phyloP scores from a whole-genome alignment of 2,329 filamentous ascomycete species.

The Colletotrichum sp. region DNA sequence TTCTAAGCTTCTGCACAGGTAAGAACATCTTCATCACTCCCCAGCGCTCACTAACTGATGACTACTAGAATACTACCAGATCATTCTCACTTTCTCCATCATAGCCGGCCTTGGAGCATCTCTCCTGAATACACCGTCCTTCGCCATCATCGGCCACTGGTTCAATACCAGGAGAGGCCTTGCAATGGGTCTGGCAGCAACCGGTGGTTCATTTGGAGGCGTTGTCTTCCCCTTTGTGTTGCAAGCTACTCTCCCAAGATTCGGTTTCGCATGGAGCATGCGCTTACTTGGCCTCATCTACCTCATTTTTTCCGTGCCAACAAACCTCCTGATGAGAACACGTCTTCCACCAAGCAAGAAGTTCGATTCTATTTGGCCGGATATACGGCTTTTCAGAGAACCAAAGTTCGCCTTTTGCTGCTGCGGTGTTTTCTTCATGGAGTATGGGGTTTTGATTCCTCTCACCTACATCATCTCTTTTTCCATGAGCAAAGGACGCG shows the following conservation, averaged over 20 bases:
- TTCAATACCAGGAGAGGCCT: conserved; percentile 78
- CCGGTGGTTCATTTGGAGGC: conserved; percentile 74
- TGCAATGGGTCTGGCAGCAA: conserved; percentile 81
- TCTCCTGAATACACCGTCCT: conserved; percentile 81
- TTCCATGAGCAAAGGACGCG: conserved; percentile 68
- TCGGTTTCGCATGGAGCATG: conserved; percentile 45
- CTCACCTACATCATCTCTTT: conserved; percentile 83
- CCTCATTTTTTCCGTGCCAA: conserved; percentile 45
- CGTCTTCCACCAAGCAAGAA: conserved; percentile 63
- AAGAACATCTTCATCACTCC: conserved; percentile 21
- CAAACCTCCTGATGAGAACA: conserved; percentile 54
- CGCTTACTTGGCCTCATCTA: conserved; percentile 53
- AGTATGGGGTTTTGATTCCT: conserved; percentile 80
- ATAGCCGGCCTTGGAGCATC: conserved; percentile 75
- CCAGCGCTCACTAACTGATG: not conserved
- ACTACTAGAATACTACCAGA: conserved; percentile 74
- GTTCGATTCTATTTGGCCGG: conserved; percentile 61
- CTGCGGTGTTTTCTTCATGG: conserved; percentile 70
- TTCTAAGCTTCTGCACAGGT: conserved; percentile 75
- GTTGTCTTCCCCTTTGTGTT: conserved; percentile 66
- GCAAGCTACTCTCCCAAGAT: conserved; percentile 26
- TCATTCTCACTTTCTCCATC: conserved; percentile 79
- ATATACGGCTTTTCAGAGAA: conserved; percentile 68
- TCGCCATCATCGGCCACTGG: conserved; percentile 81
- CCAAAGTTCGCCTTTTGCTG: conserved; percentile 67